A percentile compares a stretch with the other conserved stretches of the same genome.
Evolutionary conservation across 805 yeast genomes (phyloP).

Genomic region (Kurtzmaniella cleridarum): DNA sequence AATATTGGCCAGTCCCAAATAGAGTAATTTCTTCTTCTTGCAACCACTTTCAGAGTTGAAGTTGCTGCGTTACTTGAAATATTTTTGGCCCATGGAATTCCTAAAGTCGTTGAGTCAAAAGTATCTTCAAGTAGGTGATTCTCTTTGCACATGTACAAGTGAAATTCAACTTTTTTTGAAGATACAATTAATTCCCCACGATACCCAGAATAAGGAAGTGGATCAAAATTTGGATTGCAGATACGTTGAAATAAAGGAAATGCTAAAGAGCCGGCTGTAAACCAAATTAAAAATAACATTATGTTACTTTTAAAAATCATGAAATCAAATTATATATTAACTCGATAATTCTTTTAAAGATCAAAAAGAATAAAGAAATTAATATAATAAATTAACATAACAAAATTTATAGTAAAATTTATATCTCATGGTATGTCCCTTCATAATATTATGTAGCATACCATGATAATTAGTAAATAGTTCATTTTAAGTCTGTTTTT

Average conservation of each 20-base stretch:
- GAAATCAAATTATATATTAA: too few relatives aligned
- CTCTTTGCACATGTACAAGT: conserved; percentile 24
- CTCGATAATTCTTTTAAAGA: too few relatives aligned
- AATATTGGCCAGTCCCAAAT: conserved; percentile 17
- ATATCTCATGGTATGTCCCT: too few relatives aligned
- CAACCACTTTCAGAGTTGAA: conserved; percentile 9
- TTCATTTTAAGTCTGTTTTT: too few relatives aligned
- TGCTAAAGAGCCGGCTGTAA: too few relatives aligned
- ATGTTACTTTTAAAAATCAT: too few relatives aligned
- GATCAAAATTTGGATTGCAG: conserved; percentile 1
- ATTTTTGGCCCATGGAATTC: conserved; percentile 22
- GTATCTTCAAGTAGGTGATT: conserved; percentile 19
- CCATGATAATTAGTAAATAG: too few relatives aligned
- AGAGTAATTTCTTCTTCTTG: conserved; percentile 19
- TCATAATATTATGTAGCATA: too few relatives aligned
- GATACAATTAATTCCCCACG: conserved; percentile 20
- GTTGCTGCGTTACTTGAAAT: conserved; percentile 5
- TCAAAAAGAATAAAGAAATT: too few relatives aligned
- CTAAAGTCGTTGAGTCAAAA: conserved; percentile 3
- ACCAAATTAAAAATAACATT: too few relatives aligned
- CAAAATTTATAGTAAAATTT: too few relatives aligned
- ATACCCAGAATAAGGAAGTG: conserved; percentile 18
- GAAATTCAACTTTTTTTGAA: conserved; percentile 13
- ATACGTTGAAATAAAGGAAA: background rate
- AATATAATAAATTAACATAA: too few relatives aligned